Evolutionary conservation across 1,284 basidiomycete species (phyloP).

Genomic region (Tetrapyrgos nigripes): DNA sequence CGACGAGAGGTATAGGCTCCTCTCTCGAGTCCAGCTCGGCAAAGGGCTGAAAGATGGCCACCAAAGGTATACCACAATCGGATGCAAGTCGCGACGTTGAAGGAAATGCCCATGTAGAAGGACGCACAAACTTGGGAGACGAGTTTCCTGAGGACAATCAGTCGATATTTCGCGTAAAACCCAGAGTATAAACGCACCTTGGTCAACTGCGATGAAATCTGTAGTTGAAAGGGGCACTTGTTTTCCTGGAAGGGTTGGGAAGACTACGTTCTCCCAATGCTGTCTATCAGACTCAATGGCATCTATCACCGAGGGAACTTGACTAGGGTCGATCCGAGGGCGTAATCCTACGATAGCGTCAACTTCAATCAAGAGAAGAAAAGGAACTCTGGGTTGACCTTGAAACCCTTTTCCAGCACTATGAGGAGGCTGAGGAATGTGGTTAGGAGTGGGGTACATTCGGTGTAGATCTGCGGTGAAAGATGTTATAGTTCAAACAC

Average conservation of each 20-base stretch:
- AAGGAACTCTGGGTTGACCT: conserved; percentile 5
- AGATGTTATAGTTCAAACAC: neutral
- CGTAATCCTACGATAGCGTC: conserved; percentile 61
- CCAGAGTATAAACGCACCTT: conserved; percentile 62
- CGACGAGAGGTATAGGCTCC: conserved; percentile 81
- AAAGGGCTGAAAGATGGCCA: conserved; percentile 90
- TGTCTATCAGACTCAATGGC: conserved; percentile 85
- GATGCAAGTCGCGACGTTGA: conserved; percentile 81
- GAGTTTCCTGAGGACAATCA: conserved; percentile 61
- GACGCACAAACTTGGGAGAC: conserved; percentile 86
- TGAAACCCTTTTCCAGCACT: conserved; percentile 9
- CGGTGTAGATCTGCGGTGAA: too few relatives aligned
- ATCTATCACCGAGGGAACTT: conserved; percentile 92
- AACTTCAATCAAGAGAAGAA: neutral
- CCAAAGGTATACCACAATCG: conserved; percentile 87
- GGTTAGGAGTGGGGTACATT: neutral
- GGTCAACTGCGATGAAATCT: conserved; percentile 90
- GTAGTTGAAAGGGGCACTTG: conserved; percentile 88
- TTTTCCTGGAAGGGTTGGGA: conserved; percentile 77
- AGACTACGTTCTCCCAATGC: conserved; percentile 82
- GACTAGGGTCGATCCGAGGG: conserved; percentile 87
- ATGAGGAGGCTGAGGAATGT: conserved; percentile 15
- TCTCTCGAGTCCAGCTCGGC: conserved; percentile 85
- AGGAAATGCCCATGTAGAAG: conserved; percentile 90
- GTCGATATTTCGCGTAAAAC: neutral